Evolutionary conservation across 164 flowering plant species (phyloP).

Genomic region (Magnolia kwangsiensis): DNA sequence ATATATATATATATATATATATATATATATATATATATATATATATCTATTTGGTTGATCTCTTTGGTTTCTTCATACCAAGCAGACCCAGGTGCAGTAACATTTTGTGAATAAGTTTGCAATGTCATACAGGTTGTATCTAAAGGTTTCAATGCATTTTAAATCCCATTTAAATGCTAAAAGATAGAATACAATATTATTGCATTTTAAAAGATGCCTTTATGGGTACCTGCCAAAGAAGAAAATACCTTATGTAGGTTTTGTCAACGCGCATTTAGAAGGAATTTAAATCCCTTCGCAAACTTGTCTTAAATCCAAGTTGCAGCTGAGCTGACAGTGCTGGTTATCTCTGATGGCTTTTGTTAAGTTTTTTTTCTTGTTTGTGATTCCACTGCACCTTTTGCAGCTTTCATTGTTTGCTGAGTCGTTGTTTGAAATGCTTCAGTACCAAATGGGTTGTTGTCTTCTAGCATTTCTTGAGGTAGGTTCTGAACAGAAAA

Average conservation of each 20-base stretch:
- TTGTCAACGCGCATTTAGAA: not conserved
- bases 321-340: not conserved
- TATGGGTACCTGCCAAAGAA: not conserved
- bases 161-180: too few species aligned
- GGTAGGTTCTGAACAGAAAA: conserved; percentile 40
- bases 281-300: not conserved
- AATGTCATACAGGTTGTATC: too few species aligned
- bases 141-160: too few species aligned
- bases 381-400: conserved; percentile 3
- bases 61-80: too few species aligned
- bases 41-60: too few species aligned
- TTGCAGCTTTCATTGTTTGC: conserved; percentile 89
- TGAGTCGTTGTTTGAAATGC: conserved; percentile 88
- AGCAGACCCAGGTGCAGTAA: too few species aligned
- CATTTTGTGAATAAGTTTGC: too few species aligned
- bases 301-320: not conserved
- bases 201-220: not conserved
- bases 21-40: too few species aligned
- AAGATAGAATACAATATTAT: not conserved
- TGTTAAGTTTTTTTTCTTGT: not conserved
- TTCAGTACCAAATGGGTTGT: conserved; percentile 90
- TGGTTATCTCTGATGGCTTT: not conserved
- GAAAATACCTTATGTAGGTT: too few species aligned
- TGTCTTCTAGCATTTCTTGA: conserved; percentile 73
- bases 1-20: too few species aligned